Evolutionary conservation across 78 protist species (phyloP), one percentile per base, ranked within the genome.

Genomic region (Planoprotostelium fungivorum): DNA sequence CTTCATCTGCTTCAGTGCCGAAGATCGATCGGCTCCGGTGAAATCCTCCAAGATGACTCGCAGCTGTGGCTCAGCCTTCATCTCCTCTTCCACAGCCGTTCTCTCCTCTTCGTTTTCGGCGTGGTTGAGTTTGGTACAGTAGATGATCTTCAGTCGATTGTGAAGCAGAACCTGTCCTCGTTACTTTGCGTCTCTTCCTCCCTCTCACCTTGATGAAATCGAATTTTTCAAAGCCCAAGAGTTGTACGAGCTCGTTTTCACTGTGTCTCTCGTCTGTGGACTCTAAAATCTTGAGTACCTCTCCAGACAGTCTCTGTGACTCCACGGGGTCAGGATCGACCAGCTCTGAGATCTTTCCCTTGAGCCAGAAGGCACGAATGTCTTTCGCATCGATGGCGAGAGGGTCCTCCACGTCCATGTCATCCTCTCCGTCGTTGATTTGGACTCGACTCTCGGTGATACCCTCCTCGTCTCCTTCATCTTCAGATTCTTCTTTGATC

Each of bases 331-430:
- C 98, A 0, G 29, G 37, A 37, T 86, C 95, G 35, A 91, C 73
- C 34, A 34, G 88, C 34, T 38, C 51, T 73, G 89, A 92, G 25
- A 93, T 90, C 37, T 94, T 86, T 51, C 97, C 90, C 85, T 94
- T 96, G 85, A 95, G 94, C 98, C 97, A 97, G 89, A 85, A 94
- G 23, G 96, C 97, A 63, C 90, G 96, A 29, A 95, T 84, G 35
- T 87, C 94, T 35, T 23, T 51, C 51, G 93, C 91, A 87, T 90
- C 39, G 83, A 63, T 29, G 31, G 86, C 85, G 35, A 1, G 38
- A 29, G 36, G 36, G 36, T 88, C 90, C 34, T 29, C 90, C 9
- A 63, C 86, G 25, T 36, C 86, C 35, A 34, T 37, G 36, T 36
- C 86, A 38, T 63, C 38, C 28, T 88, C 90, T 36, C 1, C 28